These are phyloP conservation scores for Lunasporangiospora selenospora DNA, from an alignment of 192 early-diverging fungal genomes.

Conservation along the genomic window DNA sequence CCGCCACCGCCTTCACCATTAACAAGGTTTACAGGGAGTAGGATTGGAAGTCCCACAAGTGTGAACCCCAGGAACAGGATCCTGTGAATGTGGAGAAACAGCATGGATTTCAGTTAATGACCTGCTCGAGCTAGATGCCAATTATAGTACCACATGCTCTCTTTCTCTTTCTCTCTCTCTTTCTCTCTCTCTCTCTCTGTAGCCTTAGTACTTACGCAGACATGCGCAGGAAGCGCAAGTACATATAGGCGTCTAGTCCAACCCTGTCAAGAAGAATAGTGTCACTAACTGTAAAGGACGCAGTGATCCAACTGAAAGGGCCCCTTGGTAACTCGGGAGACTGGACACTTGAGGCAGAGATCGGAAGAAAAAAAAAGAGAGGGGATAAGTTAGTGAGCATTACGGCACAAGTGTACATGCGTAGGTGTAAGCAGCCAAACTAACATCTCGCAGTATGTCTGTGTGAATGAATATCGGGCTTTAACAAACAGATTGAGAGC, in stretches of 20 bases:
- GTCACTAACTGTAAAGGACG: conserved; percentile 57
- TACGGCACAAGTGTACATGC: too few species aligned
- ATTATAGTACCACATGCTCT: too few species aligned
- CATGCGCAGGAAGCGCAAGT: conserved; percentile 72
- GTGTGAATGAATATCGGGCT: too few species aligned
- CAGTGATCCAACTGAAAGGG: conserved; percentile 64
- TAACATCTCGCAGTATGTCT: too few species aligned
- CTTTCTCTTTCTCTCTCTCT: too few species aligned
- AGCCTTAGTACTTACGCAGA: conserved; percentile 54
- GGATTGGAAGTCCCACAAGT: conserved; percentile 59
- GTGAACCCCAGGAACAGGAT: conserved; percentile 69
- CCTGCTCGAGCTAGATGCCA: too few species aligned
- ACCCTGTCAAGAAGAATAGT: conserved; percentile 58
- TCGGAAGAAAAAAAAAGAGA: background rate
- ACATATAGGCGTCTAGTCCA: conserved; percentile 83
- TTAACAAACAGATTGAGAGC: too few species aligned
- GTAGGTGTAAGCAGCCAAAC: too few species aligned
- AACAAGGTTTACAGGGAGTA: conserved; percentile 79
- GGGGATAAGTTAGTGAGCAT: background rate
- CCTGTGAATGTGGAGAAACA: conserved; percentile 13
- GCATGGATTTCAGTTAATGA: too few species aligned
- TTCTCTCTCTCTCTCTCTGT: too few species aligned
- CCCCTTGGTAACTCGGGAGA: conserved; percentile 59
- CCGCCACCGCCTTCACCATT: conserved; percentile 58
- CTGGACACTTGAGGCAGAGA: conserved; percentile 45